A percentile compares a stretch with the other conserved stretches of the same genome.
Conservation (phyloP, 768 basidiomycete species). For the Clitopilus hobsonii region DNA sequence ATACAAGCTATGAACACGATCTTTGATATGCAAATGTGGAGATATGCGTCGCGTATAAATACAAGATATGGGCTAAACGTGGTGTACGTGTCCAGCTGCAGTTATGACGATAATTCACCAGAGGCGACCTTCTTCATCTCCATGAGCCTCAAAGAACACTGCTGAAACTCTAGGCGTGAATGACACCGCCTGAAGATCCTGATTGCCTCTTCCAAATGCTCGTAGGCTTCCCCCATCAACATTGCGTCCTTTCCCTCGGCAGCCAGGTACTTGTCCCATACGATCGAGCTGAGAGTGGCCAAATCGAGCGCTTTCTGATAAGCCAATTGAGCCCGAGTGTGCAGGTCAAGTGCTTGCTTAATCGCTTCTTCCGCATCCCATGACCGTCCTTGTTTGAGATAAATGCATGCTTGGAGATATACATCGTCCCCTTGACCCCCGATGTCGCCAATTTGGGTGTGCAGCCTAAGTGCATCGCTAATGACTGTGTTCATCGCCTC, state of each 20-base stretch:
- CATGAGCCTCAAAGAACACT: background rate
- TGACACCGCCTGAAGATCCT: background rate
- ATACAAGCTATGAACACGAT: no score
- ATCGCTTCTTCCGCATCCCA: constrained; percentile 15
- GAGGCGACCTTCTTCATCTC: background rate
- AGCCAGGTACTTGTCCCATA: constrained; percentile 12
- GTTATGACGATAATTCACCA: no score
- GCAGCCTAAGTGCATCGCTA: constrained; percentile 12
- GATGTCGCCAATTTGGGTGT: constrained; percentile 16
- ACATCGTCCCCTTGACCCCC: constrained; percentile 21
- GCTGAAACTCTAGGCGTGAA: background rate
- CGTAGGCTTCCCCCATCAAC: background rate
- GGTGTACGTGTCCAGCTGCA: no score
- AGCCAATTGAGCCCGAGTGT: constrained; percentile 7
- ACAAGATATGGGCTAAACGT: no score
- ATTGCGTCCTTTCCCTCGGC: constrained; percentile 1
- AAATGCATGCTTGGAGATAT: constrained; percentile 19
- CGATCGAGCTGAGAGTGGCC: constrained; percentile 17
- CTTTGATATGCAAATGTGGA: no score
- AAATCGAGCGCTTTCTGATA: constrained; percentile 13
- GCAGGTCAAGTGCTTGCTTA: constrained; percentile 15
- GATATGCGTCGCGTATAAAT: no score
- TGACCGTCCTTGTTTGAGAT: constrained; percentile 14
- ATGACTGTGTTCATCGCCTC: constrained; percentile 11
- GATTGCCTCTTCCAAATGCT: background rate